Evolutionary conservation across 2,329 filamentous ascomycete species (phyloP).

Genomic region (Lachnellula hyalina): DNA sequence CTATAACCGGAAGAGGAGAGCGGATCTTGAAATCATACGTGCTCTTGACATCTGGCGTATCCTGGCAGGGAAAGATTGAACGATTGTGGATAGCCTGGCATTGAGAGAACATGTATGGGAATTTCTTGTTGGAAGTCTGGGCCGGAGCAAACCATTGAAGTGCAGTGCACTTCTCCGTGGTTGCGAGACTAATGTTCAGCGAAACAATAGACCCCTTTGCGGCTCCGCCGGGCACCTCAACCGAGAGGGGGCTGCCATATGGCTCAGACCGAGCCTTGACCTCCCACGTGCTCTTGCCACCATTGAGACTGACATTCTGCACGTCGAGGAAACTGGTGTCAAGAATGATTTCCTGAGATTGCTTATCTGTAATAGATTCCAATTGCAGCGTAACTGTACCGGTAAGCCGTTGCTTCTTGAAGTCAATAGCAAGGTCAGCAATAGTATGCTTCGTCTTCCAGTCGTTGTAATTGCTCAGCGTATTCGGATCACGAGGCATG

Average conservation of each 20-base stretch:
- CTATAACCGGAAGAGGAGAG: constrained; percentile 83
- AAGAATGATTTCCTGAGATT: constrained; percentile 72
- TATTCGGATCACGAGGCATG: constrained; percentile 70
- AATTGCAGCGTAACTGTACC: constrained; percentile 74
- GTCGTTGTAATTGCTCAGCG: constrained; percentile 83
- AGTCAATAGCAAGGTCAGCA: constrained; percentile 77
- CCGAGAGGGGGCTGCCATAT: constrained; percentile 65
- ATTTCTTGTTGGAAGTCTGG: constrained; percentile 92
- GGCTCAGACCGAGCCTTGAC: constrained; percentile 62
- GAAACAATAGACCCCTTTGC: constrained; percentile 48
- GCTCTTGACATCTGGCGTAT: constrained; percentile 96
- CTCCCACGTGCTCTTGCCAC: constrained; percentile 58
- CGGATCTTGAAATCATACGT: constrained; percentile 85
- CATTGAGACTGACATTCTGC: constrained; percentile 63
- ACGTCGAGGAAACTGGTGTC: constrained; percentile 84
- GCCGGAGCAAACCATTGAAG: constrained; percentile 92
- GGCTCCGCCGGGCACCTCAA: constrained; percentile 53
- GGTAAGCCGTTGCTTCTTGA: constrained; percentile 68
- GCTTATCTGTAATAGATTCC: constrained; percentile 67
- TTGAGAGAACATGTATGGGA: constrained; percentile 97
- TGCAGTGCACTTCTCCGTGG: constrained; percentile 83
- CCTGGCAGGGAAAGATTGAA: constrained; percentile 93
- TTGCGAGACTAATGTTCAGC: constrained; percentile 65
- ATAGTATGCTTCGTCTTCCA: constrained; percentile 82
- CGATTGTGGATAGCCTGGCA: constrained; percentile 95